Evolutionary conservation across 2,329 filamentous ascomycete species (phyloP).

Genomic region (Orbilia quercus): DNA sequence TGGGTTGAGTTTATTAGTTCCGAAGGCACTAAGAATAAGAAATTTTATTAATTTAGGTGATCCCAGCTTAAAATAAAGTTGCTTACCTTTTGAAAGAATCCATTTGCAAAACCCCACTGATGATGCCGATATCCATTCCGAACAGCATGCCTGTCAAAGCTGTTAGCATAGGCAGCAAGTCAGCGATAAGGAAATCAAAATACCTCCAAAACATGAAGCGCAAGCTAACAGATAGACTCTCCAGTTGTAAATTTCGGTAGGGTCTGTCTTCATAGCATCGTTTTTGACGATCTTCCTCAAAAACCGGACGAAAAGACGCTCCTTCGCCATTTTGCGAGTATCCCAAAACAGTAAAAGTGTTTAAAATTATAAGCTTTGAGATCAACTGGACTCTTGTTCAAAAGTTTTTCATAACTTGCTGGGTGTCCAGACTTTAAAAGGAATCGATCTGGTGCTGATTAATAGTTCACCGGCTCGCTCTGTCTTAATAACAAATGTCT

Average conservation of each 20-base stretch:
- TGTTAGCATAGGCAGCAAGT: constrained; percentile 61
- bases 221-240: constrained; percentile 73
- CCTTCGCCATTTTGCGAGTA: constrained; percentile 23
- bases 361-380: not conserved
- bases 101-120: constrained; percentile 75
- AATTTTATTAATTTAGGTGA: not conserved
- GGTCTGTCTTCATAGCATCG: constrained; percentile 76
- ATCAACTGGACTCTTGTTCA: too few species aligned
- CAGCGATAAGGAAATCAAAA: too few species aligned
- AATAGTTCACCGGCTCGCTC: too few species aligned
- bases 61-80: too few species aligned
- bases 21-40: constrained; percentile 67
- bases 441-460: too few species aligned
- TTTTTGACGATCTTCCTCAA: constrained; percentile 67
- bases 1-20: constrained; percentile 64
- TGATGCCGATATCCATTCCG: constrained; percentile 75
- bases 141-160: constrained; percentile 70
- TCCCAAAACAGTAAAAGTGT: too few species aligned
- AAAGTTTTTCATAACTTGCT: too few species aligned
- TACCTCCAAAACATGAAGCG: constrained; percentile 64
- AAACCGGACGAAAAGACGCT: constrained; percentile 56
- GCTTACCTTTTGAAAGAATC: constrained; percentile 69
- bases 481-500: too few species aligned
- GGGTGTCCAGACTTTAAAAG: too few species aligned
- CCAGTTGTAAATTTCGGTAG: constrained; percentile 76